Percentiles rank a stretch among this genome's conserved stretches.
These are phyloP conservation scores for Tephrocybe sp. DNA, from an alignment of 768 basidiomycete genomes.

Conservation along the genomic window DNA sequence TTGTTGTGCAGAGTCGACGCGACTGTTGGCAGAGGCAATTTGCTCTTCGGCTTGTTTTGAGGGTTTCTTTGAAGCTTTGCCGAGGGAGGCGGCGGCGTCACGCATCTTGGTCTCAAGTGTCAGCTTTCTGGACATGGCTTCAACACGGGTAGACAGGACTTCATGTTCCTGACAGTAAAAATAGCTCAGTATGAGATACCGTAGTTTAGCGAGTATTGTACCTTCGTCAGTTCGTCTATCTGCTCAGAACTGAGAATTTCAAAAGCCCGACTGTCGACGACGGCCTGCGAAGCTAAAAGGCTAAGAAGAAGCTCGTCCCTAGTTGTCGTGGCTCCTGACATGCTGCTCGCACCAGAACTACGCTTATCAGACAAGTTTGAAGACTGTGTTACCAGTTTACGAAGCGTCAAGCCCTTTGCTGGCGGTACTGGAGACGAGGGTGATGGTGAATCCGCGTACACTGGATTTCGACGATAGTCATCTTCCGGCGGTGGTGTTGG, in stretches of 20 bases:
- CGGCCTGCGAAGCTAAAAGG: slow-evolving; percentile 89
- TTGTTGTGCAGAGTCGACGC: slow-evolving; percentile 67
- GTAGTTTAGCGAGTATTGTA: slow-evolving; percentile 15
- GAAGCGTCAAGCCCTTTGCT: slow-evolving; percentile 8
- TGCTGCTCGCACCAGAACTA: slow-evolving; percentile 12
- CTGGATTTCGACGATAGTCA: slow-evolving; percentile 16
- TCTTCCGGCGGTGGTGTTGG: slow-evolving; percentile 23
- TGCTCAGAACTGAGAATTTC: slow-evolving; percentile 65
- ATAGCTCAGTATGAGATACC: slow-evolving; percentile 10
- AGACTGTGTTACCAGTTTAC: slow-evolving; percentile 11
- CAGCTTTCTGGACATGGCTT: slow-evolving; percentile 71
- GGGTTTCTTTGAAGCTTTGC: slow-evolving; percentile 56
- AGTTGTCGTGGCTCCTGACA: slow-evolving; percentile 49
- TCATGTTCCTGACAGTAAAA: slow-evolving; percentile 64
- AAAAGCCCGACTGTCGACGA: slow-evolving; percentile 85
- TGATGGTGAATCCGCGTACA: slow-evolving; percentile 18
- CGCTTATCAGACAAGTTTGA: slow-evolving; percentile 34
- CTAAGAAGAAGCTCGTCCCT: slow-evolving; percentile 87
- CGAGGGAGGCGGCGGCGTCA: slow-evolving; percentile 77
- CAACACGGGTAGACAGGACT: slow-evolving; percentile 62
- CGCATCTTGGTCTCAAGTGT: slow-evolving; percentile 84
- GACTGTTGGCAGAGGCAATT: slow-evolving; percentile 69
- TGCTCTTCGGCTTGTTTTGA: slow-evolving; percentile 71
- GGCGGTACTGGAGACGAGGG: slow-evolving; percentile 15
- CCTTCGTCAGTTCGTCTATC: slow-evolving; percentile 54